A percentile compares a stretch with the other conserved stretches of the same genome.
Conservation (phyloP, 2,329 filamentous ascomycete species). For the Penicillium sp. region DNA sequence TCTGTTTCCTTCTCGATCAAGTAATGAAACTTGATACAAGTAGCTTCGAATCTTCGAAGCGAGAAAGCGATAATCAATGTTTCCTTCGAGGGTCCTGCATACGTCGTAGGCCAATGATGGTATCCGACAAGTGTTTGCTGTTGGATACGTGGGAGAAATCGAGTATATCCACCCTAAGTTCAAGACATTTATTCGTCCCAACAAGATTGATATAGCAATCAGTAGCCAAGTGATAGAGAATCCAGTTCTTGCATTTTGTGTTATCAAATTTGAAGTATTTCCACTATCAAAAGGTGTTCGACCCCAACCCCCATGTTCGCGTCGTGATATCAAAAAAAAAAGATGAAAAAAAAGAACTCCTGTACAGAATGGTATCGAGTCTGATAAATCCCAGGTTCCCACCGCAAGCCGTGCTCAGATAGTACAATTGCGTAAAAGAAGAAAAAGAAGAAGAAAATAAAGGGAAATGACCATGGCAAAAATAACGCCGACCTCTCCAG, state of each 20-base stretch:
- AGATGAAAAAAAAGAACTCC: constrained; percentile 27
- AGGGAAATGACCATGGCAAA: constrained; percentile 16
- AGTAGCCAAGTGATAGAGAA: background rate
- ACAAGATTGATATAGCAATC: too few relatives aligned
- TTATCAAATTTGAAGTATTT: constrained; percentile 12
- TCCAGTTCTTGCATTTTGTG: constrained; percentile 18
- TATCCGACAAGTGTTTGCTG: too few relatives aligned
- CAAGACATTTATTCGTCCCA: background rate
- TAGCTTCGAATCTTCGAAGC: too few relatives aligned
- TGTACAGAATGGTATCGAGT: constrained; percentile 41
- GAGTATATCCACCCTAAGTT: background rate
- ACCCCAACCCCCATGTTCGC: constrained; percentile 11
- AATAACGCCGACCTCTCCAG: constrained; percentile 27
- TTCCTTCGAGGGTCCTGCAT: too few relatives aligned
- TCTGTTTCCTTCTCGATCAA: too few relatives aligned
- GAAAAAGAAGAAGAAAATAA: constrained; percentile 7
- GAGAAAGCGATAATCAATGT: too few relatives aligned
- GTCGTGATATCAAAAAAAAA: constrained; percentile 7
- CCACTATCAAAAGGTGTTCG: constrained; percentile 14
- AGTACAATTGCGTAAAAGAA: constrained; percentile 26
- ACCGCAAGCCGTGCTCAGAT: constrained; percentile 25
- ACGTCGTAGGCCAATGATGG: too few relatives aligned
- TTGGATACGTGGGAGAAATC: too few relatives aligned
- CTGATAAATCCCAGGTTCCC: constrained; percentile 24
- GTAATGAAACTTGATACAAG: too few relatives aligned